Percentiles rank a stretch among this genome's conserved stretches.
phyloP scores from a whole-genome alignment of 2,329 filamentous ascomycete species.

The Colletotrichum brevisporum region DNA sequence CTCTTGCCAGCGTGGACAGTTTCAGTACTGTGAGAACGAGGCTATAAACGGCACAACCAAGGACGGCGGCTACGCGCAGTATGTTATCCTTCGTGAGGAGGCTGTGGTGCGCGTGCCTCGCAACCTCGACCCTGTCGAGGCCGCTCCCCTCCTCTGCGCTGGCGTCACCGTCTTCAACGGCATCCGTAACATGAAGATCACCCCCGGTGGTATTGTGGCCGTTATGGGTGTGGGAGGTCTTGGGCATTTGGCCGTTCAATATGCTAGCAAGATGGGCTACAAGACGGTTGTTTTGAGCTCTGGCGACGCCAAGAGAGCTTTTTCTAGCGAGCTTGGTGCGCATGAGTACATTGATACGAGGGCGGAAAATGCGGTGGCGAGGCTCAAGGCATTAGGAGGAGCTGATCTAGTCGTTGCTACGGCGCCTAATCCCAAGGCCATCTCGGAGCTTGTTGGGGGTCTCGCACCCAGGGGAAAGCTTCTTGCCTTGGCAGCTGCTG shows the following conservation, averaged over 20 bases:
- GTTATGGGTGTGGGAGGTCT: constrained; percentile 81
- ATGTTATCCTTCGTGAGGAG: constrained; percentile 71
- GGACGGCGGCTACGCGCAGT: constrained; percentile 79
- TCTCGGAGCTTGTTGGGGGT: constrained; percentile 67
- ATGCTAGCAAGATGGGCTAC: constrained; percentile 82
- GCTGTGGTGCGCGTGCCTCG: constrained; percentile 70
- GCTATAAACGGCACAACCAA: constrained; percentile 75
- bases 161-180: constrained; percentile 76
- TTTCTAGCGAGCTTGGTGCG: constrained; percentile 67
- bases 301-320: constrained; percentile 76
- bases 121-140: constrained; percentile 64
- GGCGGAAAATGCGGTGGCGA: constrained; percentile 61
- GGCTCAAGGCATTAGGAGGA: constrained; percentile 70
- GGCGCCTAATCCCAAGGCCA: constrained; percentile 70
- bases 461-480: constrained; percentile 70
- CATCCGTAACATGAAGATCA: constrained; percentile 67
- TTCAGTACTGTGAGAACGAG: constrained; percentile 77
- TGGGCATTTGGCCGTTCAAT: constrained; percentile 84
- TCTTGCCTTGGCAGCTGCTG: constrained; percentile 68
- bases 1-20: constrained; percentile 73
- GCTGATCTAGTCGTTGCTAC: constrained; percentile 74
- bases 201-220: constrained; percentile 67
- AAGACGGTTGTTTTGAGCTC: constrained; percentile 77
- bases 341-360: constrained; percentile 66
- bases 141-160: constrained; percentile 74